A percentile compares a stretch with the other conserved stretches of the same genome.
Evolutionary conservation across 2,329 filamentous ascomycete species (phyloP).

Genomic region (Aspergillus sp.): DNA sequence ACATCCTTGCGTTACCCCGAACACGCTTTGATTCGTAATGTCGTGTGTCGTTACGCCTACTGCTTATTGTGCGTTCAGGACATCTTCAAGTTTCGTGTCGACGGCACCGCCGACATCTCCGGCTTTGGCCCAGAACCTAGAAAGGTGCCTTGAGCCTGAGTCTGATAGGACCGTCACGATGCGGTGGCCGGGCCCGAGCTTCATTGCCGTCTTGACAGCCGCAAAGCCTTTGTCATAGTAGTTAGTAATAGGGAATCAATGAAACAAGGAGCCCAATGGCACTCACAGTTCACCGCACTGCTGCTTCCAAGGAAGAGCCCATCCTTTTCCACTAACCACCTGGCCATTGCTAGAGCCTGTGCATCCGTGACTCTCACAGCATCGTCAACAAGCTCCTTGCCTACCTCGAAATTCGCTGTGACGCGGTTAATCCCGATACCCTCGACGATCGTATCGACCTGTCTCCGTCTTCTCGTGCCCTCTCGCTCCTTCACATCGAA

Average conservation of each 20-base stretch:
- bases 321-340: conserved; percentile 93
- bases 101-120: conserved; percentile 45
- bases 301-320: conserved; percentile 93
- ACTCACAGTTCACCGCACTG: conserved; percentile 87
- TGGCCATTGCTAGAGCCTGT: conserved; percentile 90
- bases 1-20: background rate
- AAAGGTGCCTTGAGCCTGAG: conserved; percentile 51
- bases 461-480: conserved; percentile 81
- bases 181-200: conserved; percentile 47
- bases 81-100: conserved; percentile 46
- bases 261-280: background rate
- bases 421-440: conserved; percentile 92
- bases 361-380: conserved; percentile 83
- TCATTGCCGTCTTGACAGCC: conserved; percentile 45
- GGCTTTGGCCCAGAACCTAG: conserved; percentile 50
- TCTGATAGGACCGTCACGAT: conserved; percentile 51
- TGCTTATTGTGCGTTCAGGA: conserved; percentile 35
- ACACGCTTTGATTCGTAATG: too few species aligned
- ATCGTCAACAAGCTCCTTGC: conserved; percentile 82
- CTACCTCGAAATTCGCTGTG: conserved; percentile 90
- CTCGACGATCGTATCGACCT: conserved; percentile 95
- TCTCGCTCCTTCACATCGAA: conserved; percentile 86
- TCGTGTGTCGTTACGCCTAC: too few species aligned
- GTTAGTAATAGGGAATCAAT: conserved; percentile 16
- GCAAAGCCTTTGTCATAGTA: conserved; percentile 40